Conservation (phyloP, 139 green algal genomes). For the Auxenochlorella pyrenoidosa region DNA sequence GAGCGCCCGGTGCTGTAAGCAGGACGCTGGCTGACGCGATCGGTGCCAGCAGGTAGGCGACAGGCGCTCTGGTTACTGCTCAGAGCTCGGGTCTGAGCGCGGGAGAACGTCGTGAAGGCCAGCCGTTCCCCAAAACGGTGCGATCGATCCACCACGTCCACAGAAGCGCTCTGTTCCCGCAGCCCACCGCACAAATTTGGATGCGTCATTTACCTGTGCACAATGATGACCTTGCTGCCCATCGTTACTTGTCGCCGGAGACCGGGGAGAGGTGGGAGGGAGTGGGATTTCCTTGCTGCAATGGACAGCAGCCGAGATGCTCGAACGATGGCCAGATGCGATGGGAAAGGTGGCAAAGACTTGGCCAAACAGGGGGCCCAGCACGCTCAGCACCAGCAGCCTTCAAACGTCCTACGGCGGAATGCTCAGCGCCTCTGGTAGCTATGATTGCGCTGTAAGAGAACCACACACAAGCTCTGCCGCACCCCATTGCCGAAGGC, state of each 20-base stretch:
- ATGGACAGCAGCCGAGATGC: neutral
- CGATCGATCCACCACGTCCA: neutral
- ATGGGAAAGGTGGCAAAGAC: too few relatives aligned
- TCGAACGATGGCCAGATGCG: neutral
- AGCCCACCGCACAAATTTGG: neutral
- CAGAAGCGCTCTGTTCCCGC: neutral
- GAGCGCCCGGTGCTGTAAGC: neutral
- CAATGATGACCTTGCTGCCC: slow-evolving; percentile 17
- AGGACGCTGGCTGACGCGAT: neutral
- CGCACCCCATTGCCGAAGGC: too few relatives aligned
- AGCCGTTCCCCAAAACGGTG: neutral
- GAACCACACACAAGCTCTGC: too few relatives aligned
- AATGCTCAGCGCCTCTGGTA: too few relatives aligned
- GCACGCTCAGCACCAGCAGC: too few relatives aligned
- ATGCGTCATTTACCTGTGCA: neutral
- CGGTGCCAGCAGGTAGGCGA: neutral
- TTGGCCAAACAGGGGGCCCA: too few relatives aligned
- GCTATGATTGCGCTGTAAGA: too few relatives aligned
- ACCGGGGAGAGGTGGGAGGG: neutral
- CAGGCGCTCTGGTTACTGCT: neutral
- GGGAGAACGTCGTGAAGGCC: neutral
- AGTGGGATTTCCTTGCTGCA: neutral
- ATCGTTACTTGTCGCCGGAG: neutral
- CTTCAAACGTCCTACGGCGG: too few relatives aligned
- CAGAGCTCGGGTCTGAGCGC: neutral